These are phyloP conservation scores for Basipetospora chlamydospora DNA, from an alignment of 2,329 filamentous ascomycete genomes.

Conservation along the genomic window DNA sequence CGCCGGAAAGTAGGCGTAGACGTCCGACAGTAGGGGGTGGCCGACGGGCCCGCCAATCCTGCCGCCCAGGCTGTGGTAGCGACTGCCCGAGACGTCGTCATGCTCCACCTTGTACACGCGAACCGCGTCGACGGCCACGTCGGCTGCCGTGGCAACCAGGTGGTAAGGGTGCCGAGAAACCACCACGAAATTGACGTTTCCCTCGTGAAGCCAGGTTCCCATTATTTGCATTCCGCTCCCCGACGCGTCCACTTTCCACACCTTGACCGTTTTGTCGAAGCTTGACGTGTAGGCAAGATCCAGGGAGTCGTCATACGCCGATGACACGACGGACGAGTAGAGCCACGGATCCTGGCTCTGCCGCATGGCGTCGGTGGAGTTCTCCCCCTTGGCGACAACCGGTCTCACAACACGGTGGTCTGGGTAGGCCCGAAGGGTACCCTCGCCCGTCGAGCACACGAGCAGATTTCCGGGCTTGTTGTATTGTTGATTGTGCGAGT, in stretches of 20 bases:
- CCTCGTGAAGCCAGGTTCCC: conserved; percentile 38
- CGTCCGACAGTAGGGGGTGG: conserved; percentile 15
- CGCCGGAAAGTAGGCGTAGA: conserved; percentile 49
- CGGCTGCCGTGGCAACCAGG: conserved; percentile 44
- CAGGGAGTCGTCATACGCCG: conserved; percentile 34
- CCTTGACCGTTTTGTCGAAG: conserved; percentile 47
- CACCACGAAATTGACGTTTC: conserved; percentile 48
- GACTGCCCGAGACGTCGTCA: conserved; percentile 20
- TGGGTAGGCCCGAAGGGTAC: conserved; percentile 33
- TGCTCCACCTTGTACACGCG: conserved; percentile 36
- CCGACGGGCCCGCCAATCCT: conserved; percentile 8
- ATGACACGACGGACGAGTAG: conserved; percentile 48
- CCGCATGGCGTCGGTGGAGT: conserved; percentile 40
- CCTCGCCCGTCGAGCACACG: conserved; percentile 31
- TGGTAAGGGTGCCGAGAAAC: conserved; percentile 31
- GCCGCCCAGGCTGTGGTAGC: conserved; percentile 18
- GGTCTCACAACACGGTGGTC: conserved; percentile 44
- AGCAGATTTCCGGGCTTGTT: conserved; percentile 50
- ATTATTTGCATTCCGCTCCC: conserved; percentile 25
- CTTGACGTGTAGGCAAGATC: conserved; percentile 42
- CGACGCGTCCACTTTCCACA: conserved; percentile 31
- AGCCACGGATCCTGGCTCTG: conserved; percentile 47
- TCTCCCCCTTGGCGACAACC: conserved; percentile 35
- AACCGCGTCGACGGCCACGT: conserved; percentile 37
- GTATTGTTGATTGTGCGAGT: conserved; percentile 49